A percentile compares a stretch with the other conserved stretches of the same genome.
phyloP scores from a whole-genome alignment of 106 monocot genomes.

The Apostasia ramifera region DNA sequence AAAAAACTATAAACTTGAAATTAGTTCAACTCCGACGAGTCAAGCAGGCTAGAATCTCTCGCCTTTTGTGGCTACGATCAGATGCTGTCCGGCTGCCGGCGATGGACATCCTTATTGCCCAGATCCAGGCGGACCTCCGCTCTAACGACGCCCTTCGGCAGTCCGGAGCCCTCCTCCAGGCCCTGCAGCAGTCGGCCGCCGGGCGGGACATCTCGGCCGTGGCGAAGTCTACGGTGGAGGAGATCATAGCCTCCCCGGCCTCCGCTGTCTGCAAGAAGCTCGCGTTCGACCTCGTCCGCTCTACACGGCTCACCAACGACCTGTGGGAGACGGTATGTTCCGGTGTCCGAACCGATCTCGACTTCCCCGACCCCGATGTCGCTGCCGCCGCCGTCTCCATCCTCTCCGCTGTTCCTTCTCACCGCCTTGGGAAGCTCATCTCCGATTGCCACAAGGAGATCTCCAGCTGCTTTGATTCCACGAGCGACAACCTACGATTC shows the following conservation, averaged over 20 bases:
- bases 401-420: constrained; percentile 78
- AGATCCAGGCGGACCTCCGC: constrained; percentile 93
- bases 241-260: constrained; percentile 86
- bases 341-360: constrained; percentile 75
- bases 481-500: constrained; percentile 53
- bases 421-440: constrained; percentile 70
- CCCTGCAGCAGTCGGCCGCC: constrained; percentile 91
- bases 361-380: constrained; percentile 96
- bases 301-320: constrained; percentile 77
- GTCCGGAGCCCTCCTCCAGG: constrained; percentile 81
- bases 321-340: constrained; percentile 70
- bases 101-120: constrained; percentile 92
- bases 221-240: constrained; percentile 66
- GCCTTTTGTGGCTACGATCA: too few relatives aligned
- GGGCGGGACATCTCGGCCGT: constrained; percentile 92
- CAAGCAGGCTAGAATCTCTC: too few relatives aligned
- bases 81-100: not conserved
- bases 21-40: too few relatives aligned
- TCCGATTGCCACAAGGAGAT: constrained; percentile 61
- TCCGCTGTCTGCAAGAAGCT: constrained; percentile 98
- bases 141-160: constrained; percentile 97
- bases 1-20: too few relatives aligned
- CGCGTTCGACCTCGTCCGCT: constrained; percentile 93
- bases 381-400: constrained; percentile 73
- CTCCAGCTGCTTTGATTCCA: constrained; percentile 59